Evolutionary conservation across 2,329 filamentous ascomycete genomes (phyloP), one percentile per base, ranked within the genome.

Genomic region (Neofusicoccum laricinum): DNA sequence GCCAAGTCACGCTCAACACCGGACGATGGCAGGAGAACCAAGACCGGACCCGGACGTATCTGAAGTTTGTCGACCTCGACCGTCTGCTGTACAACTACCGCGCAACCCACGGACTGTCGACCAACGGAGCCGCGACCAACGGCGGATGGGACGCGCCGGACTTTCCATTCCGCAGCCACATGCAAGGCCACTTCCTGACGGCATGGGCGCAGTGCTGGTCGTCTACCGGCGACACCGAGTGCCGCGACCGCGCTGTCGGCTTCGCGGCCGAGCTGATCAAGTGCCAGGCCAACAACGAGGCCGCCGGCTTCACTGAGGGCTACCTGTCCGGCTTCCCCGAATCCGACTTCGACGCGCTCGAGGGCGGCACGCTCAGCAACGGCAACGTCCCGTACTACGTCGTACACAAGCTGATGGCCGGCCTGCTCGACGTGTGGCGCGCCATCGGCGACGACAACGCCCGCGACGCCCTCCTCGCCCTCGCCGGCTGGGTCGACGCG

Each of bases 301-400:
- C 76, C 2, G 80, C 72, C 4, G 79, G 80, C 0, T 85, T 82
- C 63, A 73, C 49, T 3, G 51, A 72, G 0, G 82, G 83, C 0
- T 85, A 85, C 64, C 71, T 85, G 0, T 81, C 79, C 3, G 82
- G 82, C 2, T 85, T 84, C 36, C 81, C 82, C 0, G 83, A 85
- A 66, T 82, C 81, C 0, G 82, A 85, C 14, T 80, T 85, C 48
- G 70, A 67, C 1, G 73, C 72, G 0, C 71, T 85, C 0, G 82
- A 84, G 63, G 69, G 71, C 0, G 72, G 81, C 0, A 81, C 74
- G 0, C 71, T 84, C 12, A 76, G 38, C 59, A 82, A 80, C 46
- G 82, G 82, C 32, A 84, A 84, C 51, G 83, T 85, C 0, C 82
- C 82, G 0, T 85, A 84, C 71, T 85, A 85, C 65, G 78, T 79